Evolutionary conservation across 371 early-diverging fungal genomes (phyloP), one percentile per base, ranked within the genome.

Genomic region (Smittium mucronatum): DNA sequence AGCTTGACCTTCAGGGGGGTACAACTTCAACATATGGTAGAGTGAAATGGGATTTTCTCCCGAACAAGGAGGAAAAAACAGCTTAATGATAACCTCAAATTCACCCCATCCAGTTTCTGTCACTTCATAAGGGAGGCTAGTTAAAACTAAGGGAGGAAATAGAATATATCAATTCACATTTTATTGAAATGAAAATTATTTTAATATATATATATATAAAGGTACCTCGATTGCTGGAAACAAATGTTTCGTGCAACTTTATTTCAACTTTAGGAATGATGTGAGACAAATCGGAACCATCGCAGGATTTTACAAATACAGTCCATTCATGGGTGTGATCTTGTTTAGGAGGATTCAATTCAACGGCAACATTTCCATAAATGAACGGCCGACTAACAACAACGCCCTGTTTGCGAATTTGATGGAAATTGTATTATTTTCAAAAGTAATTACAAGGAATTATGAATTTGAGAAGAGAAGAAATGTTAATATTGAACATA

Each of bases 241-340:
- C 84, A 80, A 96, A 99, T 15, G 93, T 93, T 71, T 99, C 98
- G 78, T 99, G 99, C 28, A 98, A 84, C 71, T 90, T 93, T 79
- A 97, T 95, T 31, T 86, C 84, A 26, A 97, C 98, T 74, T 91
- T 91, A 78, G 90, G 87, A 71, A 98, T 83, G 70, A 85, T 88
- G 72, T 86, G 86, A 21, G 88, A 84, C 31, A 95, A 80, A 74
- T 96, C 96, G 73, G 92, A 91, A 64, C 86, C 88, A 74, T 93
- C 87, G 36, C 89, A 74, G 1, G 95, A 95, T 21, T 88, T 83
- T 25, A 98, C 89, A 74, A 88, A 94, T 1, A 95, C 84, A 0
- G 89, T 89, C 92, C 92, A 92, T 69, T 84, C 82, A 76, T 92
- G 92, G 11, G 92, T 92, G 71, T 92, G 91, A 70, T 89, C 89